These are phyloP conservation scores for Tylopilus plumbeoviolaceoides DNA, from an alignment of 768 basidiomycete genomes.

Conservation along the genomic window DNA sequence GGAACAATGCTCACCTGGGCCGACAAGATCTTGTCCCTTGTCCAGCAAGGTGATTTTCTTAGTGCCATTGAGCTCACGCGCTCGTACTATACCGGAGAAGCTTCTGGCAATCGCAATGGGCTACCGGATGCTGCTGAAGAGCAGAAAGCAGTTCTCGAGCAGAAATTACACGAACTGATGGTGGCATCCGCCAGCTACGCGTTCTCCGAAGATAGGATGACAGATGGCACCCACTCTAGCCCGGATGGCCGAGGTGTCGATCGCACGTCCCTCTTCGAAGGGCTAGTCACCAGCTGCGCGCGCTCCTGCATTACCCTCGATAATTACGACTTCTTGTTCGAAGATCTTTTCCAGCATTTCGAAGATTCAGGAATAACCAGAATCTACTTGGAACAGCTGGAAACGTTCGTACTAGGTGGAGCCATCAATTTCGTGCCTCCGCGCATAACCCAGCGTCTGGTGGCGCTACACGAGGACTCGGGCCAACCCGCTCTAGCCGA, in stretches of 20 bases:
- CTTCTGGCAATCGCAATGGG: constrained; percentile 82
- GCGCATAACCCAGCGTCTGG: constrained; percentile 78
- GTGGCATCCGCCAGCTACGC: constrained; percentile 81
- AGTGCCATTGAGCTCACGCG: constrained; percentile 84
- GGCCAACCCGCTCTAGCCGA: constrained; percentile 75
- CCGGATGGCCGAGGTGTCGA: constrained; percentile 90
- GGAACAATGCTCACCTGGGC: constrained; percentile 94
- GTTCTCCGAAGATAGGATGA: constrained; percentile 94
- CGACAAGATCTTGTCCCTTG: constrained; percentile 80
- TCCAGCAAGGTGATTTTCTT: constrained; percentile 84
- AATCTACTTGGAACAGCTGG: constrained; percentile 81
- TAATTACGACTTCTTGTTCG: constrained; percentile 85
- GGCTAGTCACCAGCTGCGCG: constrained; percentile 71
- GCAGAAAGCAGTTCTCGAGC: constrained; percentile 62
- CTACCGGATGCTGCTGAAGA: constrained; percentile 66
- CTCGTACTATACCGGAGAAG: constrained; percentile 74
- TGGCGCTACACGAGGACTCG: constrained; percentile 72
- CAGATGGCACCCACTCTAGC: constrained; percentile 78
- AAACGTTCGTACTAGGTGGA: constrained; percentile 75
- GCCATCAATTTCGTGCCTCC: constrained; percentile 78
- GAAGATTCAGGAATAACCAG: constrained; percentile 76
- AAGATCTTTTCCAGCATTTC: constrained; percentile 90
- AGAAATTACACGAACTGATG: constrained; percentile 80
- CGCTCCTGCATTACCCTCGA: constrained; percentile 76
- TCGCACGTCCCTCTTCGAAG: constrained; percentile 85